phyloP scores from a whole-genome alignment of 2,329 filamentous ascomycete species.

The Pestalotiopsis sp. region DNA sequence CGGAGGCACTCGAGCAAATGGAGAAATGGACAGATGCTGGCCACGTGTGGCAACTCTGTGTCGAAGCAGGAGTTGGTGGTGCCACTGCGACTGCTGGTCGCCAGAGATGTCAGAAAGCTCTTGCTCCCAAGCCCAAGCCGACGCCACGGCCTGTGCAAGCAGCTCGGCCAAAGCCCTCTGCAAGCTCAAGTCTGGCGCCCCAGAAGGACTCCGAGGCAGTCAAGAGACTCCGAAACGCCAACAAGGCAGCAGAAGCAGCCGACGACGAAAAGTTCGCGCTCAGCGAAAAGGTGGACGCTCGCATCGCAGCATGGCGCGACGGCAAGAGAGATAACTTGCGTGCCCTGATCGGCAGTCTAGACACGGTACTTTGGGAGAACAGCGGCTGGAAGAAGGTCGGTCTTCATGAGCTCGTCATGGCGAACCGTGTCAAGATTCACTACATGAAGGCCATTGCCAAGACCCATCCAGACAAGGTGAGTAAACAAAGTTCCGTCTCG shows the following conservation, averaged over 20 bases:
- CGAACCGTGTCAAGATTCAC: constrained; percentile 92
- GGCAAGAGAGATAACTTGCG: constrained; percentile 92
- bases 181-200: constrained; percentile 39
- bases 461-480: constrained; percentile 97
- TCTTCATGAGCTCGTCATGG: constrained; percentile 88
- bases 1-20: constrained; percentile 92
- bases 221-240: constrained; percentile 76
- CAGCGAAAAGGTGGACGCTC: constrained; percentile 80
- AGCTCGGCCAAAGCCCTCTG: constrained; percentile 42
- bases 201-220: constrained; percentile 73
- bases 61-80: constrained; percentile 85
- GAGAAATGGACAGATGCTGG: constrained; percentile 90
- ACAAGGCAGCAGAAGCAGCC: constrained; percentile 78
- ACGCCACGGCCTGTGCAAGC: constrained; percentile 45
- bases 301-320: constrained; percentile 78
- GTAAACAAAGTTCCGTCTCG: constrained; percentile 21
- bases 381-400: constrained; percentile 97
- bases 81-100: constrained; percentile 80
- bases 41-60: constrained; percentile 75
- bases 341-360: constrained; percentile 81
- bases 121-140: constrained; percentile 65
- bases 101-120: constrained; percentile 84
- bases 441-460: constrained; percentile 99
- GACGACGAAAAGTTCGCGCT: constrained; percentile 94
- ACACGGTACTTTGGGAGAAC: constrained; percentile 86